phyloP scores from a whole-genome alignment of 345 rosid genomes.

The Lenwebbia sp. region DNA sequence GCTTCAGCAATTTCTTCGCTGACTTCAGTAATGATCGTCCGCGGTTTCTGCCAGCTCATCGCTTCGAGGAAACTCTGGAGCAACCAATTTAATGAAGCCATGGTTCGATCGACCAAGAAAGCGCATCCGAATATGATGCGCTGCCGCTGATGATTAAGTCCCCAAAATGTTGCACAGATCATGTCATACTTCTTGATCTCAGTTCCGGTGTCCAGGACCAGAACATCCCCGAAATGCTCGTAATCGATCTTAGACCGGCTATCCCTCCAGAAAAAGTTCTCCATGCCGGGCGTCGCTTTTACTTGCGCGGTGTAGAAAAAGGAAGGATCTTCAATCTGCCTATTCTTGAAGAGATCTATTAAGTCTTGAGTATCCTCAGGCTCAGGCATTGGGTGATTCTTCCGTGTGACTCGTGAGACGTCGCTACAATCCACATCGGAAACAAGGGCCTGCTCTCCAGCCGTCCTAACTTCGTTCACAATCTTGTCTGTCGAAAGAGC shows the following conservation, averaged over 20 bases:
- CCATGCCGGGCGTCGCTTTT: neutral
- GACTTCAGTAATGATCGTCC: fast-evolving
- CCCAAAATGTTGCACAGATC: neutral
- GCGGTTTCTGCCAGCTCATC: neutral
- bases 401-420: neutral
- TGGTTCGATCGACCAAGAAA: fast-evolving
- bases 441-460: neutral
- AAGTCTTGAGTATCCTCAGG: neutral
- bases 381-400: neutral
- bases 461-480: neutral
- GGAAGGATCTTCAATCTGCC: neutral
- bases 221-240: neutral
- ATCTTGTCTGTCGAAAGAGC: neutral
- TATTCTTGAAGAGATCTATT: neutral
- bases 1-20: neutral
- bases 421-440: neutral
- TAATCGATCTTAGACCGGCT: neutral
- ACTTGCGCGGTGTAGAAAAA: neutral
- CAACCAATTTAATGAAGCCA: neutral
- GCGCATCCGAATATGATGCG: neutral
- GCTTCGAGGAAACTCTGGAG: neutral
- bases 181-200: neutral
- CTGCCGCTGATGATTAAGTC: neutral
- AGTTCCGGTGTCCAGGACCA: neutral
- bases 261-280: neutral